Conservation (phyloP, 371 early-diverging fungal genomes). For the Chytridiales sp. region DNA sequence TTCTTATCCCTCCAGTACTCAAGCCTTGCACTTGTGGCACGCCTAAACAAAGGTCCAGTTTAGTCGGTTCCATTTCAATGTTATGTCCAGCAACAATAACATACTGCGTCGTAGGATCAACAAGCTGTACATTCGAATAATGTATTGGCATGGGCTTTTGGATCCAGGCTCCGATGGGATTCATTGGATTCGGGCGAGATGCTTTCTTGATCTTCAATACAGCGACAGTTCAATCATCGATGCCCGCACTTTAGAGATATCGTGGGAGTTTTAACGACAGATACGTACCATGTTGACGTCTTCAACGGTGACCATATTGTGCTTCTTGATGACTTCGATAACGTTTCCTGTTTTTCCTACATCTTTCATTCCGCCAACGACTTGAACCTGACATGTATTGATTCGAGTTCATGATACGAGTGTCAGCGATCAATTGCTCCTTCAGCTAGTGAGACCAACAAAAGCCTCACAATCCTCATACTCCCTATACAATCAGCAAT, state of each 20-base stretch:
- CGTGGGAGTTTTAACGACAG: neutral
- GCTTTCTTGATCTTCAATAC: slow-evolving; percentile 58
- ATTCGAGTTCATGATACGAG: neutral
- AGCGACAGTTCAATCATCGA: neutral
- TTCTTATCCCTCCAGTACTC: too few species aligned
- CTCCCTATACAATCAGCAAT: slow-evolving; percentile 23
- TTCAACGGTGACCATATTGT: slow-evolving; percentile 56
- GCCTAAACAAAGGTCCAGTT: too few species aligned
- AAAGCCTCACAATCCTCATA: neutral
- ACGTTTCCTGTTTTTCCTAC: slow-evolving; percentile 63
- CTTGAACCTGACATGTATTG: slow-evolving; percentile 13
- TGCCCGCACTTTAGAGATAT: neutral
- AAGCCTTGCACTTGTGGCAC: too few species aligned
- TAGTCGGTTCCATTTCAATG: too few species aligned
- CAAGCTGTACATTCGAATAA: slow-evolving; percentile 62
- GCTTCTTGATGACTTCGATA: slow-evolving; percentile 51
- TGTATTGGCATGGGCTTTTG: slow-evolving; percentile 69
- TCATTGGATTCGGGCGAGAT: slow-evolving; percentile 44
- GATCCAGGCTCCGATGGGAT: slow-evolving; percentile 47
- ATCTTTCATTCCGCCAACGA: slow-evolving; percentile 44
- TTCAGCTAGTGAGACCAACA: neutral
- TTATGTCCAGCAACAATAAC: too few species aligned
- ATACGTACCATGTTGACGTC: slow-evolving; percentile 56
- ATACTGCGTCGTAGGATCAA: too few species aligned
- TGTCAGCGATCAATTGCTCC: neutral